Conservation (phyloP, 1,284 basidiomycete species). For the Apiotrichum porosum region DNA sequence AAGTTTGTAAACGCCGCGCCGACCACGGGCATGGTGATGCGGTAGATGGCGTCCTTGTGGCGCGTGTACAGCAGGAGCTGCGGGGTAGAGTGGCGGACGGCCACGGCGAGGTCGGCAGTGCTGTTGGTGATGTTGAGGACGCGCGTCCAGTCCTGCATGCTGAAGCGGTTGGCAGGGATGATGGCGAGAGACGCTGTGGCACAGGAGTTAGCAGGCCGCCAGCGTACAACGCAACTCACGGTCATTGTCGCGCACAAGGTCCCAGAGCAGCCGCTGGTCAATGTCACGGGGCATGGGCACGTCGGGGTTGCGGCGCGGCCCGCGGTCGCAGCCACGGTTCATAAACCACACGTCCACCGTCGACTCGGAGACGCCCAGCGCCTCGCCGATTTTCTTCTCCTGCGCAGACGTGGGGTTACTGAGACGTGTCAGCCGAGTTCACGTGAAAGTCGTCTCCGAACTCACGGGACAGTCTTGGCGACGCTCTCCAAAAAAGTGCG, state of each 20-base stretch:
- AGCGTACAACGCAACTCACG: conserved; percentile 14
- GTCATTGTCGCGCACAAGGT: conserved; percentile 11
- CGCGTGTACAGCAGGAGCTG: neutral
- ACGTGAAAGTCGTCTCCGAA: no score
- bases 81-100: conserved; percentile 6
- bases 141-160: conserved; percentile 30
- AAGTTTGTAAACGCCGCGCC: neutral
- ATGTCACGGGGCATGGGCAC: neutral
- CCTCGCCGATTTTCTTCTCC: no score
- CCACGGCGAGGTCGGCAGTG: conserved; percentile 25
- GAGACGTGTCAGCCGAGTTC: no score
- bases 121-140: conserved; percentile 20
- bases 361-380: conserved; percentile 22
- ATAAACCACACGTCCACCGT: conserved; percentile 43
- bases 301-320: conserved; percentile 5
- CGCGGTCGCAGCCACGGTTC: conserved; percentile 35
- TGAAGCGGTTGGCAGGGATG: conserved; percentile 27
- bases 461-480: no score
- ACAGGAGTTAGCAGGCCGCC: conserved; percentile 2
- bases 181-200: conserved; percentile 18
- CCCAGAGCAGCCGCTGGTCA: conserved; percentile 3
- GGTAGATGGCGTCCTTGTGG: neutral
- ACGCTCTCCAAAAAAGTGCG: conserved; percentile 27
- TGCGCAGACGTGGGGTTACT: no score
- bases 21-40: conserved; percentile 1